These are phyloP conservation scores for Claviceps maximensis DNA, from an alignment of 2,329 filamentous ascomycete genomes.

Conservation along the genomic window DNA sequence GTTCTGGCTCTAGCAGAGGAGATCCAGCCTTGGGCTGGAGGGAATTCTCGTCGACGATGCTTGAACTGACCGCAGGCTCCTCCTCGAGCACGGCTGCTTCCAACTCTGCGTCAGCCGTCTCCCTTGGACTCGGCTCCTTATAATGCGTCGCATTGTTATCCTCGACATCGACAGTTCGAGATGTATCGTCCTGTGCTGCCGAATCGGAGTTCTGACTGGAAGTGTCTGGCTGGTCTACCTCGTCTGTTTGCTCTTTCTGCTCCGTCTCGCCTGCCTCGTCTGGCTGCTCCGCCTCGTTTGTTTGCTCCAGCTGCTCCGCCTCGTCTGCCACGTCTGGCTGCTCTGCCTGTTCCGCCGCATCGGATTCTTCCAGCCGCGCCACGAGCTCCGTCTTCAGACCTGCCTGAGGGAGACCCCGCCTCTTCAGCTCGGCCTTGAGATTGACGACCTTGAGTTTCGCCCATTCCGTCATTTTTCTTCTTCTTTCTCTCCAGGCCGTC, in stretches of 20 bases:
- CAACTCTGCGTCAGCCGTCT: not conserved
- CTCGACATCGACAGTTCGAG: not conserved
- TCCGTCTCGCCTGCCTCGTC: not conserved
- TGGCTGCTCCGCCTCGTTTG: no score
- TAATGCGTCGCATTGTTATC: not conserved
- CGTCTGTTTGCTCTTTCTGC: no score
- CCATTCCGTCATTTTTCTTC: slow-evolving; percentile 35
- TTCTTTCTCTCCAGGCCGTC: not conserved
- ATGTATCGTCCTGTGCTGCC: not conserved
- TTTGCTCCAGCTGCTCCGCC: no score
- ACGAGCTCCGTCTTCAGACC: slow-evolving; percentile 63
- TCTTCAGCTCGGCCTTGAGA: slow-evolving; percentile 62
- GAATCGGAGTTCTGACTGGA: not conserved
- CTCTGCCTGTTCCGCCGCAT: not conserved
- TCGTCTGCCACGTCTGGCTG: not conserved
- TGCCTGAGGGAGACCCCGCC: slow-evolving; percentile 52
- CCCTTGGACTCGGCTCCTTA: not conserved
- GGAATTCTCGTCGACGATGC: not conserved
- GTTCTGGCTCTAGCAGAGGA: not conserved
- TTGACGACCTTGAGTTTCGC: slow-evolving; percentile 58
- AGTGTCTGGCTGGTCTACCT: no score
- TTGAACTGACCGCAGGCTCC: not conserved
- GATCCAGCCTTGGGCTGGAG: not conserved
- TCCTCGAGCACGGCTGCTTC: not conserved
- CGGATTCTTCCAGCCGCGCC: slow-evolving; percentile 39